Conservation (phyloP, 768 basidiomycete species). For the Suillus cothurnatus region DNA sequence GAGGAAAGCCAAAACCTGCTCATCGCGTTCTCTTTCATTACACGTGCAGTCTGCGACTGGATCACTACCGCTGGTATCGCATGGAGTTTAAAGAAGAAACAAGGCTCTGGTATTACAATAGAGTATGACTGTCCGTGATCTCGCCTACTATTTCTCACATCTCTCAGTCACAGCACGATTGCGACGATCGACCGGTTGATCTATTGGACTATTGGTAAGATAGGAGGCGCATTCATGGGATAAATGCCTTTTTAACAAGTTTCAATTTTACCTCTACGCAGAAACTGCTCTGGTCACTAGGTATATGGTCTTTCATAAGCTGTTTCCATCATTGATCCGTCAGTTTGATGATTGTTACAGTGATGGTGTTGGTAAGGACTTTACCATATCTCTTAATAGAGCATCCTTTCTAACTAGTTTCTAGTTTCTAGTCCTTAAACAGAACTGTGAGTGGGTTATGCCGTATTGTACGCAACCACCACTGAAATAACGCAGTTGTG, state of each 20-base stretch:
- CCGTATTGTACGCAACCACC: neutral
- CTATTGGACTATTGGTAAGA: neutral
- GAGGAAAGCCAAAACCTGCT: no score
- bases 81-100: neutral
- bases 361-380: neutral
- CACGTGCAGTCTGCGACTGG: conserved; percentile 4
- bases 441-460: neutral
- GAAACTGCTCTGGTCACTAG: neutral
- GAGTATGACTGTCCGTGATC: neutral
- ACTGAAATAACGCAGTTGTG: neutral
- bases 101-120: neutral
- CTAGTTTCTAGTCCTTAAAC: neutral
- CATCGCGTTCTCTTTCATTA: neutral
- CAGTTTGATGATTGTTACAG: neutral
- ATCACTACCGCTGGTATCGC: conserved; percentile 7
- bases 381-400: neutral
- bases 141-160: neutral
- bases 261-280: neutral
- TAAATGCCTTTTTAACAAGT: neutral
- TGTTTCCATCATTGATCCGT: neutral
- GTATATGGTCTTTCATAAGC: neutral
- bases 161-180: neutral
- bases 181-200: neutral
- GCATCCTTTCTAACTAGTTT: neutral
- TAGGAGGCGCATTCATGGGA: neutral